Conservation (phyloP, 2,329 filamentous ascomycete genomes). For the Cladosporium sp. region DNA sequence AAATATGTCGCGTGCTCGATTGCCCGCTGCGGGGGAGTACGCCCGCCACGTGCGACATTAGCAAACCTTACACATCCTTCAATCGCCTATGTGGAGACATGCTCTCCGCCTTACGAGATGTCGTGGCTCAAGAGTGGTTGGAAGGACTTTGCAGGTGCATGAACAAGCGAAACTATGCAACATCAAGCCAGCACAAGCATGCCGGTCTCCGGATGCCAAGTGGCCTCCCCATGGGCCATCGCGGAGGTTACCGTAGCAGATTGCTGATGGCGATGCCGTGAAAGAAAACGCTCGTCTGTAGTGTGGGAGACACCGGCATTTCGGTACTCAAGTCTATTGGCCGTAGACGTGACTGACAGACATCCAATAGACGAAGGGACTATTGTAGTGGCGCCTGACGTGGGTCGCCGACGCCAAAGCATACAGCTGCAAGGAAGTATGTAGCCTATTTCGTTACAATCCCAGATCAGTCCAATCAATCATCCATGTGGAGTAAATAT, state of each 20-base stretch:
- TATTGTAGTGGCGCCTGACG: too few relatives aligned
- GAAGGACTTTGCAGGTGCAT: not conserved
- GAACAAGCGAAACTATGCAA: conserved; percentile 8
- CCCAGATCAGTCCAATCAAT: too few relatives aligned
- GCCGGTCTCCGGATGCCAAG: not conserved
- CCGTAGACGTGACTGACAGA: not conserved
- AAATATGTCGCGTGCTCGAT: conserved; percentile 7
- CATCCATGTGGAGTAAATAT: too few relatives aligned
- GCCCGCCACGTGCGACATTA: conserved; percentile 4
- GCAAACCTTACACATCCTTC: not conserved
- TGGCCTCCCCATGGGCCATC: not conserved
- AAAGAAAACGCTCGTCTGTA: not conserved
- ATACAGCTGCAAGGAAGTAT: too few relatives aligned
- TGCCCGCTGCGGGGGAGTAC: not conserved
- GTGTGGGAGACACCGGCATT: not conserved
- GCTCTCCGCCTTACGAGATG: not conserved
- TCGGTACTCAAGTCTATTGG: not conserved
- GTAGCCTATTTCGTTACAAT: too few relatives aligned
- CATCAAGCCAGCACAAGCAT: conserved; percentile 9
- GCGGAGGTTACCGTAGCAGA: not conserved
- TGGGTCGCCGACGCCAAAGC: too few relatives aligned
- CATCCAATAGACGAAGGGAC: too few relatives aligned
- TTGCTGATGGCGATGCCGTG: not conserved
- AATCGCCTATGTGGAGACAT: not conserved
- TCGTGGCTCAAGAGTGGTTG: not conserved